A percentile compares a stretch with the other conserved stretches of the same genome.
Conservation (phyloP, 345 rosid species). For the Aquilaria yunnanensis region DNA sequence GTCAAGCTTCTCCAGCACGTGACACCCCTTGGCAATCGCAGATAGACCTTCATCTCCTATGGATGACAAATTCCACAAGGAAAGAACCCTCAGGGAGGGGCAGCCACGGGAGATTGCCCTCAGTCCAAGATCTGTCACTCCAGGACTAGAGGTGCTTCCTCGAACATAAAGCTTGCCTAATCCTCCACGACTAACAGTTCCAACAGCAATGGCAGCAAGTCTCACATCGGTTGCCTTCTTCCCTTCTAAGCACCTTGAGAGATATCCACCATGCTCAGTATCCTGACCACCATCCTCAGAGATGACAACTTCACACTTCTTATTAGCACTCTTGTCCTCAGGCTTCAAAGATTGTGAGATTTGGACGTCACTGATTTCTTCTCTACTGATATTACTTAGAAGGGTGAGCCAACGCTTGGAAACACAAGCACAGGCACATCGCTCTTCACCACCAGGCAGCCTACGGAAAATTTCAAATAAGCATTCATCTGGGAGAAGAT, state of each 20-base stretch:
- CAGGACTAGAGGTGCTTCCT: slow-evolving; percentile 40
- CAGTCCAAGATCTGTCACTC: slow-evolving; percentile 69
- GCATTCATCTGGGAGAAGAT: slow-evolving; percentile 88
- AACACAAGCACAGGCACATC: slow-evolving; percentile 75
- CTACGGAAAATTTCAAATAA: slow-evolving; percentile 84
- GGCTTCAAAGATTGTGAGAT: slow-evolving; percentile 9
- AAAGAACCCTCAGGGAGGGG: slow-evolving; percentile 60
- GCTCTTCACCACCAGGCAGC: slow-evolving; percentile 62
- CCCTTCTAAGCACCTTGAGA: slow-evolving; percentile 80
- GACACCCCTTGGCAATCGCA: slow-evolving; percentile 81
- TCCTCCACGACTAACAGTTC: slow-evolving; percentile 83
- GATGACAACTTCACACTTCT: slow-evolving; percentile 12
- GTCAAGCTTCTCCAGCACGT: slow-evolving; percentile 74
- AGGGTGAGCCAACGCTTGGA: slow-evolving; percentile 88
- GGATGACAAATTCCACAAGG: slow-evolving; percentile 62
- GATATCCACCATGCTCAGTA: slow-evolving; percentile 52
- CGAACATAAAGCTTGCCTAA: slow-evolving; percentile 62
- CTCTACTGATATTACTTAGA: slow-evolving; percentile 54
- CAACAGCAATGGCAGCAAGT: slow-evolving; percentile 84
- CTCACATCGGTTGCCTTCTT: slow-evolving; percentile 84
- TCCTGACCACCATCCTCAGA: slow-evolving; percentile 24
- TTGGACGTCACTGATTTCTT: slow-evolving; percentile 37
- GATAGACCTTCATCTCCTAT: slow-evolving; percentile 59
- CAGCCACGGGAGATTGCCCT: slow-evolving; percentile 73
- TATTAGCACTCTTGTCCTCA: slow-evolving; percentile 7